Conservation (phyloP, 2,329 filamentous ascomycete species). For the Monilinia fructicola region DNA sequence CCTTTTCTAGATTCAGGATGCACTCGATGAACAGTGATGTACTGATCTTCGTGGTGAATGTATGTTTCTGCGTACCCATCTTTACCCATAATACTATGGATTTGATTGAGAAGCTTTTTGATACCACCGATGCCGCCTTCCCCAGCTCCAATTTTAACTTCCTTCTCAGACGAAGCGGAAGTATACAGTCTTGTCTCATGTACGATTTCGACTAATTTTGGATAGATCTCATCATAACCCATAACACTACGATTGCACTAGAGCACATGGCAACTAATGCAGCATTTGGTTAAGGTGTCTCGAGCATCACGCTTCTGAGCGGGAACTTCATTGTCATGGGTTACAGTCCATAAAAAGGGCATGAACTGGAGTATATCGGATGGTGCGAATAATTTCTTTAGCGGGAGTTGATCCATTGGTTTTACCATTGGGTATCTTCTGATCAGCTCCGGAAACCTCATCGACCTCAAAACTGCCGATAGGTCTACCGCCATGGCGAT, state of each 20-base stretch:
- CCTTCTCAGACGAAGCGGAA: slow-evolving; percentile 67
- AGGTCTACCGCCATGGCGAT: slow-evolving; percentile 87
- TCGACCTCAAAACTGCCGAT: slow-evolving; percentile 98
- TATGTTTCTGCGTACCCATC: slow-evolving; percentile 94
- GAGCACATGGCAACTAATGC: slow-evolving; percentile 95
- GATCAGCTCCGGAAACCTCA: slow-evolving; percentile 67
- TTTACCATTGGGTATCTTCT: slow-evolving; percentile 38
- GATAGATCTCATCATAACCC: slow-evolving; percentile 97
- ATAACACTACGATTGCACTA: slow-evolving; percentile 91
- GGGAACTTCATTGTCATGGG: slow-evolving; percentile 95
- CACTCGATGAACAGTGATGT: slow-evolving; percentile 92
- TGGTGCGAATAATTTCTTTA: slow-evolving; percentile 64
- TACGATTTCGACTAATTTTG: slow-evolving; percentile 88
- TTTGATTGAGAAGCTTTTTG: slow-evolving; percentile 90
- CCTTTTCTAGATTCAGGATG: slow-evolving; percentile 90
- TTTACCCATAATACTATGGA: slow-evolving; percentile 93
- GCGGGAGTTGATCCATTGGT: slow-evolving; percentile 39
- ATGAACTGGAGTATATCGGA: slow-evolving; percentile 85
- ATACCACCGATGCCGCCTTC: slow-evolving; percentile 84
- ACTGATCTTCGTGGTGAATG: slow-evolving; percentile 94
- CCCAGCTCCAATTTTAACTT: slow-evolving; percentile 65
- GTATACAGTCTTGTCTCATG: slow-evolving; percentile 82
- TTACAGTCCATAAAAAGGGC: slow-evolving; percentile 99
- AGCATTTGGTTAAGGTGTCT: slow-evolving; percentile 87
- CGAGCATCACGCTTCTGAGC: slow-evolving; percentile 92